Percentiles rank a stretch among this genome's conserved stretches.
These are phyloP conservation scores for Boletus barrowsii DNA, from an alignment of 768 basidiomycete genomes.

Conservation along the genomic window DNA sequence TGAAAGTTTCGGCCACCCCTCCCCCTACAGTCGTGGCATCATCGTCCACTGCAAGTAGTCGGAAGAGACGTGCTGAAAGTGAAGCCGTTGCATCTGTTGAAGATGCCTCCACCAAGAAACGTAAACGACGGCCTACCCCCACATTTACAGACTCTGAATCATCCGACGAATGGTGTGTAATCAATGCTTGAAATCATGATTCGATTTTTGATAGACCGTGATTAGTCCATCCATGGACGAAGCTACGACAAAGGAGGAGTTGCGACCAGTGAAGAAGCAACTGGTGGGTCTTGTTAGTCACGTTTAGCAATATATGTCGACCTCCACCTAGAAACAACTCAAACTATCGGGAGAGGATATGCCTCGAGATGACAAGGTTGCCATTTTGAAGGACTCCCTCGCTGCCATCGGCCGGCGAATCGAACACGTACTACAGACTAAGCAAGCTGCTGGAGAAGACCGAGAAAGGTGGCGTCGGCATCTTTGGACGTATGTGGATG, in stretches of 20 bases:
- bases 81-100: constrained; percentile 82
- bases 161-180: constrained; percentile 84
- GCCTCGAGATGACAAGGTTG: constrained; percentile 93
- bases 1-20: constrained; percentile 73
- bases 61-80: constrained; percentile 80
- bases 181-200: background rate
- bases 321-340: constrained; percentile 75
- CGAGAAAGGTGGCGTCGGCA: constrained; percentile 86
- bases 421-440: constrained; percentile 72
- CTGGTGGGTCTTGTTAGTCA: constrained; percentile 50
- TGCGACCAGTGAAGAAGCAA: constrained; percentile 96
- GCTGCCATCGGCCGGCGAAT: constrained; percentile 92
- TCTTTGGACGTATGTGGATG: constrained; percentile 85
- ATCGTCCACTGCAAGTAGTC: constrained; percentile 52
- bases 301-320: constrained; percentile 1
- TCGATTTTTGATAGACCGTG: constrained; percentile 5
- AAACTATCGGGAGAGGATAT: constrained; percentile 92
- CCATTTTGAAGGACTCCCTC: constrained; percentile 92
- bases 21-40: constrained; percentile 70
- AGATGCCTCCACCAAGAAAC: constrained; percentile 62
- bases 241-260: constrained; percentile 84
- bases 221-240: constrained; percentile 94
- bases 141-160: constrained; percentile 95
- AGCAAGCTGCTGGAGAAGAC: constrained; percentile 78
- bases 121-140: constrained; percentile 92